phyloP scores from a whole-genome alignment of 169 alveolate genomes.

The Blepharisma undulans region DNA sequence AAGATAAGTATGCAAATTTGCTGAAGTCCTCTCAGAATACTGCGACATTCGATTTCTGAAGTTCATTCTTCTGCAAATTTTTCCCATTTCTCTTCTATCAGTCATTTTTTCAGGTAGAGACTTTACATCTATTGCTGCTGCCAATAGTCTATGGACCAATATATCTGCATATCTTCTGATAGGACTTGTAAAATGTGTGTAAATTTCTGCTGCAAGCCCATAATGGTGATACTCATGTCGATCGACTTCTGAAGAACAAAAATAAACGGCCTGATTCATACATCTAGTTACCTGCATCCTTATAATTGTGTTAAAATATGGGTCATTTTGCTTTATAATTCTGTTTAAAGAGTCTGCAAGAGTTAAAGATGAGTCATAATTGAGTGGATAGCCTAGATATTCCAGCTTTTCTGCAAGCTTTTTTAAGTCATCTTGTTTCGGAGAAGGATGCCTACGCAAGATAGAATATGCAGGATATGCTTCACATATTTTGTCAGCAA shows the following conservation, averaged over 20 bases:
- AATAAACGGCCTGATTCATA: slow-evolving; percentile 94
- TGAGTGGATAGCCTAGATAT: slow-evolving; percentile 82
- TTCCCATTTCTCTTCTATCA: slow-evolving; percentile 87
- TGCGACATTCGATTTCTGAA: slow-evolving; percentile 92
- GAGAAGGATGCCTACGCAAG: slow-evolving; percentile 95
- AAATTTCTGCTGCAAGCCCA: slow-evolving; percentile 95
- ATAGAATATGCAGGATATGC: slow-evolving; percentile 92
- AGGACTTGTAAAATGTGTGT: slow-evolving; percentile 99
- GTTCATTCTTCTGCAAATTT: slow-evolving; percentile 91
- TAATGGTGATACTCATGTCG: slow-evolving; percentile 89
- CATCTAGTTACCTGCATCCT: slow-evolving; percentile 93
- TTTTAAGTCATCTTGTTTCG: slow-evolving; percentile 91
- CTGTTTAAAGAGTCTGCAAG: slow-evolving; percentile 89
- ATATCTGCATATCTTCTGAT: slow-evolving; percentile 99
- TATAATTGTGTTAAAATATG: slow-evolving; percentile 87
- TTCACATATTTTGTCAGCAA: slow-evolving; percentile 90
- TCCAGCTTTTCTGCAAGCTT: slow-evolving; percentile 86
- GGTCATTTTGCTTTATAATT: slow-evolving; percentile 83
- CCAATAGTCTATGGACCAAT: slow-evolving; percentile 94
- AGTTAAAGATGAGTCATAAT: slow-evolving; percentile 85
- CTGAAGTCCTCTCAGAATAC: slow-evolving; percentile 92
- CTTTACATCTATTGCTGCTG: slow-evolving; percentile 88
- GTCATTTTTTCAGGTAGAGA: slow-evolving; percentile 82
- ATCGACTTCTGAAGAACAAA: slow-evolving; percentile 85
- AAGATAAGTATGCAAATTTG: slow-evolving; percentile 88